Evolutionary conservation across 805 yeast genomes (phyloP), one percentile per base, ranked within the genome.

Genomic region (Candida ascalaphidarum): DNA sequence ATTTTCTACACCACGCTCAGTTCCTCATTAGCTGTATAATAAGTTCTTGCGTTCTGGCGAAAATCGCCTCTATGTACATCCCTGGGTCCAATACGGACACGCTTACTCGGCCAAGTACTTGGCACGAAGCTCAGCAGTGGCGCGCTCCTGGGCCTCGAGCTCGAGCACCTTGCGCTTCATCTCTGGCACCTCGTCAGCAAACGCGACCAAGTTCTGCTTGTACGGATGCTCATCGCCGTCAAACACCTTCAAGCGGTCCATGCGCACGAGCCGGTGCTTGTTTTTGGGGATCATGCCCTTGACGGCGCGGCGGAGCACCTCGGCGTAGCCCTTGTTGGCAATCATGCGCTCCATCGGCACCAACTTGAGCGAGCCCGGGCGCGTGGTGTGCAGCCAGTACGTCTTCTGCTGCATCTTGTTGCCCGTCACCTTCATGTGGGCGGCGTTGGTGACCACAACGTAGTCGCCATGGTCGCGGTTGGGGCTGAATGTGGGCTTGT

Each of bases 251-350:
- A 92, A 66, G 50, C 99, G 74, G 16, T 75, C 89, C 46, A 92
- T 55, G 52, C 98, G 76, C 10, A 65, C 59, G 44, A 78, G 71
- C 54, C 97, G 74, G 38, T 80, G 71, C 45, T 77, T 77, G 55
- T 92, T 89, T 61, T 84, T 88, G 23, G 98, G 98, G 31, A 92
- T 67, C 99, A 92, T 92, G 32, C 94, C 94, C 37, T 84, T 78
- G 5, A 92, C 98, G 2, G 99, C 97, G 43, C 81, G 74, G 44
- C 59, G 72, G 44, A 92, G 61, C 9, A 88, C 61, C 55, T 92
- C 97, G n/a, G 84, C 78, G 42, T 76, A 82, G 6, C 99, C 98
- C 44, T 79, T 76, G 50, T 86, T 78, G 26, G 63, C 73, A 22
- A 75, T 72, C 54, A 88, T 59, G 36, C 73, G 77, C 31, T 76